phyloP scores from a whole-genome alignment of 2,329 filamentous ascomycete species.

The Dothistroma pini region DNA sequence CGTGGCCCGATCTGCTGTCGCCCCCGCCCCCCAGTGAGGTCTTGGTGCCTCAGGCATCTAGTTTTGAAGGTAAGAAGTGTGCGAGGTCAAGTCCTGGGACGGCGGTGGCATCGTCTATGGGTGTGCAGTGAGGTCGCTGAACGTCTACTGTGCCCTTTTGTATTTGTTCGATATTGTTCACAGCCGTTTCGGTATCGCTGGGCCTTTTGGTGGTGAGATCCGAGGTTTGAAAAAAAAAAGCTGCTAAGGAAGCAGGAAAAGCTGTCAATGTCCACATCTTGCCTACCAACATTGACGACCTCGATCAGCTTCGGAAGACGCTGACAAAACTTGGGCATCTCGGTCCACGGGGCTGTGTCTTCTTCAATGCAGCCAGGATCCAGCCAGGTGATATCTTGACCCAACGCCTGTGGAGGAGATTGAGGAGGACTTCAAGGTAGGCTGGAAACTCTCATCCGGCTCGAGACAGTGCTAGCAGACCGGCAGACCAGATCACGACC shows the following conservation, averaged over 20 bases:
- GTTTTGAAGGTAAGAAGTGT: too few species aligned
- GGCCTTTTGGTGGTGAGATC: too few species aligned
- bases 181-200: too few species aligned
- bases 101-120: too few species aligned
- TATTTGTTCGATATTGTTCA: too few species aligned
- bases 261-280: conserved; percentile 6
- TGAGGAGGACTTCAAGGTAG: conserved; percentile 15
- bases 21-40: too few species aligned
- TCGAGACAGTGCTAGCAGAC: neutral
- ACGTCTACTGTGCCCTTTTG: too few species aligned
- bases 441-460: neutral
- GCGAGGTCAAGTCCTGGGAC: too few species aligned
- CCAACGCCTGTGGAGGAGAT: conserved; percentile 12
- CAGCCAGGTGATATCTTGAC: conserved; percentile 8
- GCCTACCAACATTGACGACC: conserved; percentile 10
- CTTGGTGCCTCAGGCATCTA: too few species aligned
- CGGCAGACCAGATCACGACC: conserved; percentile 7
- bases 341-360: conserved; percentile 12
- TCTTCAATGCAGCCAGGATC: conserved; percentile 18
- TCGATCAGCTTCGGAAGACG: conserved; percentile 9
- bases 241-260: neutral
- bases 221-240: too few species aligned
- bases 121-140: too few species aligned
- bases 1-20: too few species aligned
- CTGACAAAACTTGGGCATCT: conserved; percentile 10